Conservation (phyloP, 1,284 basidiomycete species). For the Trametes sp. region DNA sequence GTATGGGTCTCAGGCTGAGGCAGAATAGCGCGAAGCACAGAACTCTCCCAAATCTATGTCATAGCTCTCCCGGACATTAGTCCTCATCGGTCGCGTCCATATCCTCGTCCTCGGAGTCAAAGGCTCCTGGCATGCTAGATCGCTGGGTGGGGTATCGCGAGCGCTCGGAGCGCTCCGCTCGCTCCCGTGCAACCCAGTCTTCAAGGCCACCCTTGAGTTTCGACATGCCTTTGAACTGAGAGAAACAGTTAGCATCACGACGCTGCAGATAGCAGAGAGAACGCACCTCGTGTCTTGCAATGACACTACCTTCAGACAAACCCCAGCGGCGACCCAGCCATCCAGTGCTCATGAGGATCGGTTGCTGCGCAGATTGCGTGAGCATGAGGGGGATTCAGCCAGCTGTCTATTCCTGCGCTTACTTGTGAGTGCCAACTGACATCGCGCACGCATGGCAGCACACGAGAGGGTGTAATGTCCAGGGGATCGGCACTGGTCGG, state of each 20-base stretch:
- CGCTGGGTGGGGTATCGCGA: slow-evolving; percentile 20
- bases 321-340: slow-evolving; percentile 75
- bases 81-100: slow-evolving; percentile 29
- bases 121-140: slow-evolving; percentile 35
- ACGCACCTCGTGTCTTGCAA: slow-evolving; percentile 77
- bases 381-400: background rate
- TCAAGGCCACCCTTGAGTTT: slow-evolving; percentile 75
- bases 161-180: slow-evolving; percentile 43
- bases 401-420: slow-evolving; percentile 27
- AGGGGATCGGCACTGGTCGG: slow-evolving; percentile 64
- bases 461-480: slow-evolving; percentile 36
- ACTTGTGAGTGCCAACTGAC: slow-evolving; percentile 90
- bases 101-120: slow-evolving; percentile 6
- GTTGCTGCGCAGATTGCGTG: slow-evolving; percentile 62
- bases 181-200: slow-evolving; percentile 74
- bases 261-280: background rate
- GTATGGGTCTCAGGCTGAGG: background rate
- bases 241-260: background rate
- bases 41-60: background rate
- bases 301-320: slow-evolving; percentile 60
- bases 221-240: slow-evolving; percentile 86
- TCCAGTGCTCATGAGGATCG: slow-evolving; percentile 89
- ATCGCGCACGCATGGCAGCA: slow-evolving; percentile 80
- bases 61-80: background rate
- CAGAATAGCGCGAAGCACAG: background rate